These are phyloP conservation scores for Alternaria sp. DNA, from an alignment of 2,329 filamentous ascomycete species.

Conservation along the genomic window DNA sequence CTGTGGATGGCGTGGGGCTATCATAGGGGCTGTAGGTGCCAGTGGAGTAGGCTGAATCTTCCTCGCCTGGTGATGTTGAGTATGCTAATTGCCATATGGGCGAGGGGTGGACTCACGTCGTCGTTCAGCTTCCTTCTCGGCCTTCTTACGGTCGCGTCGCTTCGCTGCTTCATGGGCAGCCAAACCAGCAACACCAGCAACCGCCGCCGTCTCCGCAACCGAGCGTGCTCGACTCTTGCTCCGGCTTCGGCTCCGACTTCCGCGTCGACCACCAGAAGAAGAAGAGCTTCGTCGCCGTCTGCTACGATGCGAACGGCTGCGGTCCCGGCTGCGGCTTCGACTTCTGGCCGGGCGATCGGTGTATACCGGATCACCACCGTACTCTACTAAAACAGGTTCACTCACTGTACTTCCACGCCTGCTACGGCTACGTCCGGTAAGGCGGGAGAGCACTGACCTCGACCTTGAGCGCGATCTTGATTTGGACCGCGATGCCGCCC, in stretches of 20 bases:
- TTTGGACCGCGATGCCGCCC: slow-evolving; percentile 55
- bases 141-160: slow-evolving; percentile 64
- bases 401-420: slow-evolving; percentile 55
- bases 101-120: slow-evolving; percentile 56
- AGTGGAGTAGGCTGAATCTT: slow-evolving; percentile 49
- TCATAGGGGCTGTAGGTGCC: slow-evolving; percentile 42
- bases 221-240: slow-evolving; percentile 61
- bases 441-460: slow-evolving; percentile 56
- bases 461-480: slow-evolving; percentile 56
- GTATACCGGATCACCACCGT: slow-evolving; percentile 69
- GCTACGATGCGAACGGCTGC: slow-evolving; percentile 38
- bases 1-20: slow-evolving; percentile 46
- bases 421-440: slow-evolving; percentile 43
- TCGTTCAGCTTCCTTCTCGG: slow-evolving; percentile 60
- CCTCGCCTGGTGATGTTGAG: slow-evolving; percentile 42
- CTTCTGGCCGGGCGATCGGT: slow-evolving; percentile 58
- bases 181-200: slow-evolving; percentile 65
- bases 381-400: slow-evolving; percentile 67
- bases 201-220: slow-evolving; percentile 64
- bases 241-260: slow-evolving; percentile 49
- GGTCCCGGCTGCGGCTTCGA: slow-evolving; percentile 20
- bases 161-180: slow-evolving; percentile 66
- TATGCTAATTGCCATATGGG: slow-evolving; percentile 22
- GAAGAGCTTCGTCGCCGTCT: slow-evolving; percentile 57
- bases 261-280: slow-evolving; percentile 44